Base-by-base conservation (phyloP, 2,329 filamentous ascomycete species). In the Exophiala oligosperma region DNA sequence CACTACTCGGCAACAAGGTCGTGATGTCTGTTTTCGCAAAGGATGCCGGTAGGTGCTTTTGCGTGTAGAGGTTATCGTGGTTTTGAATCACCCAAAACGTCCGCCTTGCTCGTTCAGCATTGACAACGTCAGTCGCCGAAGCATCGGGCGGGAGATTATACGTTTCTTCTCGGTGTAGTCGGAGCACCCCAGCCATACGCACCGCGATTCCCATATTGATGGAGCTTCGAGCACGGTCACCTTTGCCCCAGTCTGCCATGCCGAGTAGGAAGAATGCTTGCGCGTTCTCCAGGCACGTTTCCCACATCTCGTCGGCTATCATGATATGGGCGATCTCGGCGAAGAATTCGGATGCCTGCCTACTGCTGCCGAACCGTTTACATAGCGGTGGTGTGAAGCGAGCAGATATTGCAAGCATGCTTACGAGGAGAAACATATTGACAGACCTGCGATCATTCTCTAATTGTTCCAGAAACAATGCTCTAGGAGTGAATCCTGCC, bases 121-220 rank as follows among this genome's bases (percentile, higher is more conserved):
- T 58, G 5, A 75, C 68, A 14, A 73, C 57, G n/a, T 70, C 62
- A 5, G 74, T 69, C 5, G 66, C 59, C 0, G 67, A 59, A 3
- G 68, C 68, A 26, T 60, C 58, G 0, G 55, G 47, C 1, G 67
- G 62, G 0, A 75, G 59, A 1, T 54, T 44, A 52, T 75, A 76
- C 1, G 71, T 69, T 40, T 75, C 73, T 58, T 76, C 73, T 37
- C 71, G 67, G 55, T 75, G 73, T 1, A 76, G 63, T 48, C 67
- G 68, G 3, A 75, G 65, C 14, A 74, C 64, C 0, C 66, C 69
- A 3, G 73, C 72, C 69, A 76, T 70, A 6, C 71, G 58, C 3
- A 75, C 68, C 5, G 73, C 73, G 37, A 75, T 67, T 12, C 72
- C 73, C 73, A 76, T 75, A 47, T 74, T 66, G 37, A 73, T 72